Percentiles rank a stretch among this genome's conserved stretches.
phyloP scores from a whole-genome alignment of 176 grass and related monocot genomes.

The Urochloa ruziziensis region DNA sequence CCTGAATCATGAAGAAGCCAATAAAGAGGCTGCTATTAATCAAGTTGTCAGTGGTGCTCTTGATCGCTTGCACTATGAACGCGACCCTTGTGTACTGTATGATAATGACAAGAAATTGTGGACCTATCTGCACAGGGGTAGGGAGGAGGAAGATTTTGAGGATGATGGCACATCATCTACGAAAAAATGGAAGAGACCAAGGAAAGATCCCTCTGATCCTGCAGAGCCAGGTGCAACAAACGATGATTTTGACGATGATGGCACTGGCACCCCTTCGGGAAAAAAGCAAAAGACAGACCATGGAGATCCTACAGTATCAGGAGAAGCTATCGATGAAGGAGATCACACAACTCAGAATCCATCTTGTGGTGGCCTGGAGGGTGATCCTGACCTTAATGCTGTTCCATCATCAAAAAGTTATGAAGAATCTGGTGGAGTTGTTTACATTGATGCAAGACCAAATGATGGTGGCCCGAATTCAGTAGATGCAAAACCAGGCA shows the following conservation, averaged over 20 bases:
- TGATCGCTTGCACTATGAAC: constrained; percentile 94
- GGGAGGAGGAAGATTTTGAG: constrained; percentile 99
- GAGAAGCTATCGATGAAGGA: constrained; percentile 46
- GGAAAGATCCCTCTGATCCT: constrained; percentile 76
- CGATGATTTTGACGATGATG: constrained; percentile 54
- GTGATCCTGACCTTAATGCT: constrained; percentile 40
- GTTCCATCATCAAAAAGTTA: constrained; percentile 21
- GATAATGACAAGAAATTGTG: constrained; percentile 98
- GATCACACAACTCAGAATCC: constrained; percentile 34
- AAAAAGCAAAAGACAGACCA: constrained; percentile 44
- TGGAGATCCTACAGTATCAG: constrained; percentile 40
- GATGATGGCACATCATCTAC: constrained; percentile 97
- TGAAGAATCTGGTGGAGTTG: constrained; percentile 33
- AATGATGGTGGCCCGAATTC: constrained; percentile 31
- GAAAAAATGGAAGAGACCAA: constrained; percentile 98
- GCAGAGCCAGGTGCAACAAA: constrained; percentile 44
- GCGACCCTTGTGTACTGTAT: constrained; percentile 94
- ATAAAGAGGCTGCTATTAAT: constrained; percentile 76
- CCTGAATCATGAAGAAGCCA: constrained; percentile 73
- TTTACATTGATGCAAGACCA: constrained; percentile 12
- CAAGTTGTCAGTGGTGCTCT: constrained; percentile 98
- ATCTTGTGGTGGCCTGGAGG: constrained; percentile 23
- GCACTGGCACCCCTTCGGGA: constrained; percentile 38
- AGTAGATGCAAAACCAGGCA: constrained; percentile 25
- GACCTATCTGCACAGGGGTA: constrained; percentile 95